phyloP scores from a whole-genome alignment of 805 yeast species.

The Nakazawaea ambrosiae region DNA sequence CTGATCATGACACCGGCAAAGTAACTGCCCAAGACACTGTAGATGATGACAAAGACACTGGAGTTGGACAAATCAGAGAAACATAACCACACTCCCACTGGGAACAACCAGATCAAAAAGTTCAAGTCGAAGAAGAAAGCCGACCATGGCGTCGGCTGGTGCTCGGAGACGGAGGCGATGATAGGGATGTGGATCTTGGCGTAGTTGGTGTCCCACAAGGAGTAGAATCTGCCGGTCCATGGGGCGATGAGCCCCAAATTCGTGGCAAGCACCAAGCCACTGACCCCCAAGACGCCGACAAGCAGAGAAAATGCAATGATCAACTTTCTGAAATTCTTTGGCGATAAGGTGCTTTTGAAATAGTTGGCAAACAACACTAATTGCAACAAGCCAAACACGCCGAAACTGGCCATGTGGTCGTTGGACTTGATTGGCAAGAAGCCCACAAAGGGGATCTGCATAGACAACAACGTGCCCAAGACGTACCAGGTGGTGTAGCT shows the following conservation, averaged over 20 bases:
- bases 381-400: slow-evolving; percentile 93
- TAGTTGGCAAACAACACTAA: slow-evolving; percentile 82
- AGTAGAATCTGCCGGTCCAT: slow-evolving; percentile 99
- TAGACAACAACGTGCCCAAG: slow-evolving; percentile 93
- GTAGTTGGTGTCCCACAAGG: slow-evolving; percentile 95
- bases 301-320: slow-evolving; percentile 51
- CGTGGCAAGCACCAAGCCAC: slow-evolving; percentile 73
- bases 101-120: slow-evolving; percentile 95
- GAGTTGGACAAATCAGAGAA: slow-evolving; percentile 88
- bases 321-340: slow-evolving; percentile 65
- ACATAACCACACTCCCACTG: slow-evolving; percentile 89
- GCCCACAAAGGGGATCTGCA: slow-evolving; percentile 99
- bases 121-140: slow-evolving; percentile 92
- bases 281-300: slow-evolving; percentile 56
- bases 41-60: slow-evolving; percentile 87
- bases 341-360: slow-evolving; percentile 64
- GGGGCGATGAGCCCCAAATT: slow-evolving; percentile 94
- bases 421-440: slow-evolving; percentile 94
- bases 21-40: slow-evolving; percentile 89
- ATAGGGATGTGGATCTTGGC: slow-evolving; percentile 98
- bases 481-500: slow-evolving; percentile 97
- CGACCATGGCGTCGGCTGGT: slow-evolving; percentile 99
- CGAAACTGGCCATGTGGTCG: slow-evolving; percentile 97
- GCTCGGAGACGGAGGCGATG: slow-evolving; percentile 97
- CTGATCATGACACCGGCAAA: slow-evolving; percentile 99